These are phyloP conservation scores for Yamadazyma tumulicola DNA, from an alignment of 805 yeast species.

Conservation along the genomic window DNA sequence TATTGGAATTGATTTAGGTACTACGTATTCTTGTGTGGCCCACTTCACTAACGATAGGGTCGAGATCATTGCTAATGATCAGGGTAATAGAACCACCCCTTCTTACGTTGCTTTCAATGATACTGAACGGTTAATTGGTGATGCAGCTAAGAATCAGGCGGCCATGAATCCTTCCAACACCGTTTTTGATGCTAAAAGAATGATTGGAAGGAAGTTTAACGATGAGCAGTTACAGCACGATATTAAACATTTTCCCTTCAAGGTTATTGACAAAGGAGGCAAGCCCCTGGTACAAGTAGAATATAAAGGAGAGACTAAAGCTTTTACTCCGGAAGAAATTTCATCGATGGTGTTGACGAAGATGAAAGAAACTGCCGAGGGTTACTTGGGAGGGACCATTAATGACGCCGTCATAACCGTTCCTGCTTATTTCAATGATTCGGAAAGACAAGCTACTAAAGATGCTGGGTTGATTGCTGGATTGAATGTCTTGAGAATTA, in stretches of 20 bases:
- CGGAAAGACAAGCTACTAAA: slow-evolving; percentile 44
- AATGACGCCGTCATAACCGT: slow-evolving; percentile 48
- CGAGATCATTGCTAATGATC: slow-evolving; percentile 94
- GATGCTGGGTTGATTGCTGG: slow-evolving; percentile 46
- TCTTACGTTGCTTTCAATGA: slow-evolving; percentile 96
- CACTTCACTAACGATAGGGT: slow-evolving; percentile 67
- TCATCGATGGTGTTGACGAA: slow-evolving; percentile 88
- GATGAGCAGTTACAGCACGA: slow-evolving; percentile 80
- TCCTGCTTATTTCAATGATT: slow-evolving; percentile 43
- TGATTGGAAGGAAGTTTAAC: slow-evolving; percentile 76
- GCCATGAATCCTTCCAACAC: slow-evolving; percentile 95
- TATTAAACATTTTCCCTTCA: slow-evolving; percentile 86
- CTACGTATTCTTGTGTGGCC: slow-evolving; percentile 97
- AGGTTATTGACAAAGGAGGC: slow-evolving; percentile 69
- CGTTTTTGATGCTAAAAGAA: slow-evolving; percentile 92
- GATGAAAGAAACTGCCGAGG: slow-evolving; percentile 94
- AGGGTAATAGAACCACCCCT: slow-evolving; percentile 98
- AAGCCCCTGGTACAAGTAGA: slow-evolving; percentile 88
- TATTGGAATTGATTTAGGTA: slow-evolving; percentile 93
- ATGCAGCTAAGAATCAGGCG: slow-evolving; percentile 98
- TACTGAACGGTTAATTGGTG: slow-evolving; percentile 92
- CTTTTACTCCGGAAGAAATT: slow-evolving; percentile 90
- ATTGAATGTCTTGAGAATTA: slow-evolving; percentile 42
- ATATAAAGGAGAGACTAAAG: slow-evolving; percentile 81
- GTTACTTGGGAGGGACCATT: slow-evolving; percentile 78